phyloP scores from a whole-genome alignment of 2,329 filamentous ascomycete genomes.

The Fonsecaea pedrosoi region DNA sequence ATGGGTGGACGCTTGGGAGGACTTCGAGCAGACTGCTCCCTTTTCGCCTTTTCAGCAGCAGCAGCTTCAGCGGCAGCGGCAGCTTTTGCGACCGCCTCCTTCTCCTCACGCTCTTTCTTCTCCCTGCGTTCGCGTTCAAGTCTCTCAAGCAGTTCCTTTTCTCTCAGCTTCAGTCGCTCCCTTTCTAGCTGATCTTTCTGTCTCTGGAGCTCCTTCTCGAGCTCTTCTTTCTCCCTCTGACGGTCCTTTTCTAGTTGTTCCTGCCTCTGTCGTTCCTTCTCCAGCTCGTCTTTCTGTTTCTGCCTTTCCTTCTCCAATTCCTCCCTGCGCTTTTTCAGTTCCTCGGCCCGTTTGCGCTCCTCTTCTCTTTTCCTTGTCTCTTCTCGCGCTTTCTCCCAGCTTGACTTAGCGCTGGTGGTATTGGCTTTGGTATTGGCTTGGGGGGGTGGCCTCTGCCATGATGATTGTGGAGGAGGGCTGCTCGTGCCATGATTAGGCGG shows the following conservation, averaged over 20 bases:
- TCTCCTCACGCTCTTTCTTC: constrained; percentile 45
- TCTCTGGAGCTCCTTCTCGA: constrained; percentile 36
- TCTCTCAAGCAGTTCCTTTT: constrained; percentile 39
- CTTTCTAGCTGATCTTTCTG: constrained; percentile 37
- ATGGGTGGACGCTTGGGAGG: constrained; percentile 46
- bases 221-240: constrained; percentile 39
- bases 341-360: constrained; percentile 39
- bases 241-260: constrained; percentile 41
- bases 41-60: constrained; percentile 38
- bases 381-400: constrained; percentile 42
- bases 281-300: constrained; percentile 40
- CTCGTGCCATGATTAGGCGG: constrained; percentile 23
- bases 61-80: constrained; percentile 39
- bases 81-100: constrained; percentile 42
- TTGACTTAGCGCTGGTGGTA: constrained; percentile 37
- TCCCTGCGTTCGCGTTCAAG: constrained; percentile 44
- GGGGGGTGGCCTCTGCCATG: constrained; percentile 38
- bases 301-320: constrained; percentile 40
- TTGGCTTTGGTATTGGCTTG: constrained; percentile 38
- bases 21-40: constrained; percentile 64
- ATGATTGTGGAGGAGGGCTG: constrained; percentile 39
- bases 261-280: constrained; percentile 37
- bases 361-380: constrained; percentile 42
- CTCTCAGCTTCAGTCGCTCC: constrained; percentile 37
- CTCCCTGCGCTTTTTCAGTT: constrained; percentile 37